phyloP scores from a whole-genome alignment of 148 eudicot genomes.

The Rhododendron simsii region DNA sequence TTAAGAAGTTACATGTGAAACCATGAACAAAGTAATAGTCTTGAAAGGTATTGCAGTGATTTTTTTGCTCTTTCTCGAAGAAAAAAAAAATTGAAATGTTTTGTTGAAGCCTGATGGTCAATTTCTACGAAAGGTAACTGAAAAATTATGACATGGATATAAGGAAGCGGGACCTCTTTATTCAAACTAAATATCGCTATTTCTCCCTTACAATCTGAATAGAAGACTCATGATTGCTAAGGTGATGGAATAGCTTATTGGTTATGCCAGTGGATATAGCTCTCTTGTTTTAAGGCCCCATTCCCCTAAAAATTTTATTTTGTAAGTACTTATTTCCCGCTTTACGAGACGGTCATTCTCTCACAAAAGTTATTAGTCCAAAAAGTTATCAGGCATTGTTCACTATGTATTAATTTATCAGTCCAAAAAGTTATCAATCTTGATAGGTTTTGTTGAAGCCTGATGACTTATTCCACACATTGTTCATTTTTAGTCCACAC shows the following conservation, averaged over 20 bases:
- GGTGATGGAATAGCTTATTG: background rate
- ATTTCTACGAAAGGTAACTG: background rate
- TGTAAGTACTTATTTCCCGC: too few species aligned
- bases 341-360: too few species aligned
- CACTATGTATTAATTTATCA: too few species aligned
- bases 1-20: background rate
- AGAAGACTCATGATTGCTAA: background rate
- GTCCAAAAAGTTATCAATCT: too few species aligned
- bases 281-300: background rate
- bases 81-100: background rate
- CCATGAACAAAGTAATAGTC: background rate
- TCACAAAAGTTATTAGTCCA: too few species aligned
- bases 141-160: background rate
- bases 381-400: too few species aligned
- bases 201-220: background rate
- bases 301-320: too few species aligned
- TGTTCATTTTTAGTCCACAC: background rate
- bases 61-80: too few species aligned
- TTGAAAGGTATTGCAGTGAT: too few species aligned
- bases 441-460: too few species aligned
- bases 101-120: background rate
- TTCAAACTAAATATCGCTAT: background rate
- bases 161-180: background rate
- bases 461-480: too few species aligned
- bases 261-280: background rate